Evolutionary conservation across 2,329 filamentous ascomycete genomes (phyloP), one percentile per base, ranked within the genome.

Genomic region (Phaeophleospora eucalypticola): DNA sequence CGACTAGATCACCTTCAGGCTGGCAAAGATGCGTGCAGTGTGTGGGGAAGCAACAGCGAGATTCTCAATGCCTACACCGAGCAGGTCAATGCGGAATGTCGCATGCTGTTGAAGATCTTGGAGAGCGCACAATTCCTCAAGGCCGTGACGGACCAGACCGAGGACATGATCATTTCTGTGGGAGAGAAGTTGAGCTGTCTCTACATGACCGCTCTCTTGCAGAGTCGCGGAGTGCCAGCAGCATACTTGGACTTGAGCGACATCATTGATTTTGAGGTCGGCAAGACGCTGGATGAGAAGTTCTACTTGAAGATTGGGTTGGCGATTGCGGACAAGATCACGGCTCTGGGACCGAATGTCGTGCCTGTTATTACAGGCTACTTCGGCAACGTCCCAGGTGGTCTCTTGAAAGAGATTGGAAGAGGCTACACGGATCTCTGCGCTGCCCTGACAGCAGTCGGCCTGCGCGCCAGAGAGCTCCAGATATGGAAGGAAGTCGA

Each of bases 401-500:
- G 90, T 51, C 77, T 98, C 47, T 81, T 98, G 59, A 87, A 91
- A 59, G 86, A 94, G 58, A 87, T 98, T 54, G 93, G 93, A 16
- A 85, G 93, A 59, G 93, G 93, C 21, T 98, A 98, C 70, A 97
- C 93, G 8, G 93, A 98, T 69, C 79, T 98, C 38, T 97, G 93
- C 66, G 91, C 93, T 10, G 90, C 93, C 4, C 76, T 98, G 14
- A 84, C 90, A 42, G 89, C 93, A 1, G 91, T 98, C 8, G 91
- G 89, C 3, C 74, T 94, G n/a, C 76, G 81, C 59, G 93, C 93
- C 1, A 75, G 84, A 44, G 93, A 98, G 68, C 78, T 98, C 43
- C 93, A 98, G 68, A 87, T 98, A 54, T 97, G 93, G 93, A 98
- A 98, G 73, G 93, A 98, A 67, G 93, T 98, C 4, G 93, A 98